A percentile compares a stretch with the other conserved stretches of the same genome.
Conservation (phyloP, 306 rosid species). For the Vigna mungo region DNA sequence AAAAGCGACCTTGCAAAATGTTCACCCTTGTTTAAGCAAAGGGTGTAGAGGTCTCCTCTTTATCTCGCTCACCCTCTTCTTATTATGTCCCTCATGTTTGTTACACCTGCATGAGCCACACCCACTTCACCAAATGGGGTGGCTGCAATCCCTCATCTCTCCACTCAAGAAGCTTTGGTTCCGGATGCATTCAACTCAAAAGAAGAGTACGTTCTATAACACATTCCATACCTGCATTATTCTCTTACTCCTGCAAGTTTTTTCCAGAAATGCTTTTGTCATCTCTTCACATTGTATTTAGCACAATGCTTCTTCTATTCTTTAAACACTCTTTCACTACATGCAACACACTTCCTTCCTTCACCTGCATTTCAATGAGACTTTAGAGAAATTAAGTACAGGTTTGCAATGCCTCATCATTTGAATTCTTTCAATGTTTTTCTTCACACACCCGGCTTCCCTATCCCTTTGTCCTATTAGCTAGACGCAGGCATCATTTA, state of each 20-base stretch:
- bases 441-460: conserved; percentile 10
- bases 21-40: conserved; percentile 81
- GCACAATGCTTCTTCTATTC: not conserved
- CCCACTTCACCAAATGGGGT: conserved; percentile 63
- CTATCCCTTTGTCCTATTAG: not conserved
- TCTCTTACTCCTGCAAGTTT: not conserved
- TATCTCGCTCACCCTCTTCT: conserved; percentile 35
- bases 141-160: conserved; percentile 86
- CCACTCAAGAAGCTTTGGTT: conserved; percentile 86
- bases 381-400: not conserved
- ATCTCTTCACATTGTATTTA: conserved; percentile 27
- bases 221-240: conserved; percentile 28
- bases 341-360: conserved; percentile 4
- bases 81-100: conserved; percentile 32
- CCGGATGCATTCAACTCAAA: conserved; percentile 70
- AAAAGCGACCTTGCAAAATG: conserved; percentile 52
- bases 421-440: conserved; percentile 1
- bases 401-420: conserved; percentile 13
- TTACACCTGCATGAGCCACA: conserved; percentile 41
- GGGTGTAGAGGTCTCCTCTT: conserved; percentile 38
- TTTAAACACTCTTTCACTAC: not conserved
- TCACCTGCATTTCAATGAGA: conserved; percentile 6
- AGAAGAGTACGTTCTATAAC: conserved; percentile 64
- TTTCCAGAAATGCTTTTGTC: not conserved
- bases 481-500: not conserved